phyloP scores from a whole-genome alignment of 2,329 filamentous ascomycete species.

The Fusarium duplospermum region DNA sequence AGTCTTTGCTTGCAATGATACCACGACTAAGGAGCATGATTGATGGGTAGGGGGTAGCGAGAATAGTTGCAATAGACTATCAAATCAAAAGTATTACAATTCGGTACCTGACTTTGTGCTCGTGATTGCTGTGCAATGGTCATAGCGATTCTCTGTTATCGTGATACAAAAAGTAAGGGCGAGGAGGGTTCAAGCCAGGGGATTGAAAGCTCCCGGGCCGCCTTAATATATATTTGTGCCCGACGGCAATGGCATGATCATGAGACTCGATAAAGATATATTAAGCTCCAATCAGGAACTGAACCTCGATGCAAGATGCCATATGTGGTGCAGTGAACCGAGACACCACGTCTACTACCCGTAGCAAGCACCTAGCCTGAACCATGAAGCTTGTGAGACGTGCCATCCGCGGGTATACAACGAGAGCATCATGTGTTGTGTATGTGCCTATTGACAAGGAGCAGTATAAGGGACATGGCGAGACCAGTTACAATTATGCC shows the following conservation, averaged over 20 bases:
- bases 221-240: background rate
- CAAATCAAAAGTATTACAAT: slow-evolving; percentile 16
- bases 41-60: slow-evolving; percentile 14
- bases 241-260: background rate
- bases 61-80: slow-evolving; percentile 25
- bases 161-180: no score
- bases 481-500: background rate
- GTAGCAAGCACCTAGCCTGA: background rate
- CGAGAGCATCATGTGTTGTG: slow-evolving; percentile 8
- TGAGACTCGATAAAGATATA: background rate
- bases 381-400: slow-evolving; percentile 19
- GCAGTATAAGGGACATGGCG: background rate
- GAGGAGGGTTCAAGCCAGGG: background rate
- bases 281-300: background rate
- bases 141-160: background rate
- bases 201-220: background rate
- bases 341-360: slow-evolving; percentile 2
- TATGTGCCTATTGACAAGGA: background rate
- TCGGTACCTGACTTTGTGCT: background rate
- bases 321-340: slow-evolving; percentile 4
- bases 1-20: slow-evolving; percentile 41
- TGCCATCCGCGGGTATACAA: background rate
- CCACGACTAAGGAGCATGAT: slow-evolving; percentile 43
- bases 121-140: background rate
- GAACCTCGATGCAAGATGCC: slow-evolving; percentile 13